phyloP scores from a whole-genome alignment of 2,329 filamentous ascomycete genomes.

The Daldinia eschscholtzii region DNA sequence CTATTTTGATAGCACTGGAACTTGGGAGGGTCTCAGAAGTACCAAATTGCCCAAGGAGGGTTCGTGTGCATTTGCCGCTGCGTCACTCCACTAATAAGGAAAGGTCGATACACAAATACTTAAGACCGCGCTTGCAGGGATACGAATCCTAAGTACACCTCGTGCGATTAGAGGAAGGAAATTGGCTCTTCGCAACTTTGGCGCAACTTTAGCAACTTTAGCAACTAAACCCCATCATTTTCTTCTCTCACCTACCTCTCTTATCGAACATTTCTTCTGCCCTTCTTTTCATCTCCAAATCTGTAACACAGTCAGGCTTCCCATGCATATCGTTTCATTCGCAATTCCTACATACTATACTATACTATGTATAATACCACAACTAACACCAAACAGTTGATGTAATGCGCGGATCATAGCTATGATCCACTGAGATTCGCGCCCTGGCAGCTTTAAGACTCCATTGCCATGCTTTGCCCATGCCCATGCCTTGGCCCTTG shows the following conservation, averaged over 20 bases:
- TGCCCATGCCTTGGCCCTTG: constrained; percentile 15
- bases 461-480: constrained; percentile 32
- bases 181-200: constrained; percentile 21
- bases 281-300: constrained; percentile 40
- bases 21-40: constrained; percentile 30
- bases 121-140: constrained; percentile 23
- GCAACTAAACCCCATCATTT: constrained; percentile 8
- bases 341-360: constrained; percentile 26
- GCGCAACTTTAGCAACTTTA: constrained; percentile 20
- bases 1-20: constrained; percentile 15
- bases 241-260: constrained; percentile 6
- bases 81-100: constrained; percentile 40
- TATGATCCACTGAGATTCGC: constrained; percentile 30
- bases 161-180: constrained; percentile 24
- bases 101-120: constrained; percentile 24
- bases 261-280: constrained; percentile 40
- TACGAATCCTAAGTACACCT: constrained; percentile 36
- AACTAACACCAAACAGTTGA: constrained; percentile 26
- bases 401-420: constrained; percentile 36
- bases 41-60: constrained; percentile 37
- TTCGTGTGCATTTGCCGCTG: constrained; percentile 35
- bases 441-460: constrained; percentile 19
- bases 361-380: constrained; percentile 16
- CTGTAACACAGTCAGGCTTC: constrained; percentile 34
- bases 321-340: constrained; percentile 36